These are phyloP conservation scores for Grifola frondosa DNA, from an alignment of 1,284 basidiomycete species.

Conservation along the genomic window DNA sequence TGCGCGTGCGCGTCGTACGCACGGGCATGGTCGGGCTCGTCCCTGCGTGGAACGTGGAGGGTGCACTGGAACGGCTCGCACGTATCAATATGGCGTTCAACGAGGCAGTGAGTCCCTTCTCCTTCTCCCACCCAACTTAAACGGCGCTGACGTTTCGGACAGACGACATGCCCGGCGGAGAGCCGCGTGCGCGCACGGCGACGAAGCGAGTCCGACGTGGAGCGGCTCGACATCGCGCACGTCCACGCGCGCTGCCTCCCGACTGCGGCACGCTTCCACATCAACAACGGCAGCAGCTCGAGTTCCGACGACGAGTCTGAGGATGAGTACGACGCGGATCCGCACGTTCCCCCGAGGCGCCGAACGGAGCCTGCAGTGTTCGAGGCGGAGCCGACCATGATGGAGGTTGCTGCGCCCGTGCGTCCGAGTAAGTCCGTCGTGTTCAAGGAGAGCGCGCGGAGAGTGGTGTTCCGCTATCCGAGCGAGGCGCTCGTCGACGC, in stretches of 20 bases:
- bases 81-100: slow-evolving; percentile 32
- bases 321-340: slow-evolving; percentile 4
- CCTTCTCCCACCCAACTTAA: neutral
- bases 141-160: neutral
- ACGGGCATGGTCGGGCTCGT: slow-evolving; percentile 25
- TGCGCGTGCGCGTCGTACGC: slow-evolving; percentile 25
- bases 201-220: slow-evolving; percentile 15
- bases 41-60: slow-evolving; percentile 31
- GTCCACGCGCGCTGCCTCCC: slow-evolving; percentile 23
- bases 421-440: slow-evolving; percentile 20
- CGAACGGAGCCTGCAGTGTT: slow-evolving; percentile 10
- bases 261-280: slow-evolving; percentile 19
- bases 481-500: slow-evolving; percentile 18
- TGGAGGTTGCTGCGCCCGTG: slow-evolving; percentile 10
- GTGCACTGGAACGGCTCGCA: slow-evolving; percentile 30
- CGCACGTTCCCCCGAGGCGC: slow-evolving; percentile 7
- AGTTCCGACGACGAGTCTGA: slow-evolving; percentile 13
- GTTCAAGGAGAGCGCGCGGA: slow-evolving; percentile 18
- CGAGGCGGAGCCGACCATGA: slow-evolving; percentile 11
- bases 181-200: slow-evolving; percentile 15
- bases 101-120: slow-evolving; percentile 29
- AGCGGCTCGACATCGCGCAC: slow-evolving; percentile 15
- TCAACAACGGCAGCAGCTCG: slow-evolving; percentile 13
- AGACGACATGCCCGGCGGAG: slow-evolving; percentile 25
- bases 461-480: slow-evolving; percentile 26